Evolutionary conservation across 345 rosid genomes (phyloP), one percentile per base, ranked within the genome.

Genomic region (Garcia nutans): DNA sequence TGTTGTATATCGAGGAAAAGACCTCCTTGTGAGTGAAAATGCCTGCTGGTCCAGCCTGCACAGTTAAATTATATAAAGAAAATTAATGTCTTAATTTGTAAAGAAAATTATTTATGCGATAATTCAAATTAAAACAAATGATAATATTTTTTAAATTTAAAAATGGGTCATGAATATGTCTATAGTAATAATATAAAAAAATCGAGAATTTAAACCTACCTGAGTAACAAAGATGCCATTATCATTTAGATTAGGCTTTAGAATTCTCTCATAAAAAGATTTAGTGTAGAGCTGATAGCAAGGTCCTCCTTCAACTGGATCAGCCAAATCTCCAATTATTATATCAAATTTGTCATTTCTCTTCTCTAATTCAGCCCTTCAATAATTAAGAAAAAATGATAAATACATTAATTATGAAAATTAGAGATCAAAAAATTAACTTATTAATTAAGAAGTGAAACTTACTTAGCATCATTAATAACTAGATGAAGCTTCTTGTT

Each of bases 201-300:
- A 3, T 33, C 3, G 5, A 33, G 37, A 33, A 33, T 33, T 33
- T 33, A 33, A 33, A 37, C 72, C 44, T 72, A 90, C 98, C 93
- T 95, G 99, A 49, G 97, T 95, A 50, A 95, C 93, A 78, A 93
- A 95, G 70, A 95, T 90, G 83, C 99, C 99, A 81, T 84, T 84
- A 16, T 83, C 86, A 56, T 64, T 85, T 77, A 95, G 97, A 81
- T 84, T 95, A 31, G 97, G 92, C 88, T 93, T 95, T 72, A 95
- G 87, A 60, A 87, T 85, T 50, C 68, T 73, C 85, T 93, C 86
- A 50, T 95, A 95, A 86, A 95, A 95, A 41, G 97, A 85, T 83
- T 95, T 93, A 41, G 99, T 95, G 84, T 95, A 95, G 72, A 95
- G 99, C 73, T 95, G 93, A 86, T 92, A 95, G 84, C 99, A 95